Evolutionary conservation across 768 basidiomycete genomes (phyloP), one percentile per base, ranked within the genome.

Genomic region (Rhodotorula kratochvilovae): DNA sequence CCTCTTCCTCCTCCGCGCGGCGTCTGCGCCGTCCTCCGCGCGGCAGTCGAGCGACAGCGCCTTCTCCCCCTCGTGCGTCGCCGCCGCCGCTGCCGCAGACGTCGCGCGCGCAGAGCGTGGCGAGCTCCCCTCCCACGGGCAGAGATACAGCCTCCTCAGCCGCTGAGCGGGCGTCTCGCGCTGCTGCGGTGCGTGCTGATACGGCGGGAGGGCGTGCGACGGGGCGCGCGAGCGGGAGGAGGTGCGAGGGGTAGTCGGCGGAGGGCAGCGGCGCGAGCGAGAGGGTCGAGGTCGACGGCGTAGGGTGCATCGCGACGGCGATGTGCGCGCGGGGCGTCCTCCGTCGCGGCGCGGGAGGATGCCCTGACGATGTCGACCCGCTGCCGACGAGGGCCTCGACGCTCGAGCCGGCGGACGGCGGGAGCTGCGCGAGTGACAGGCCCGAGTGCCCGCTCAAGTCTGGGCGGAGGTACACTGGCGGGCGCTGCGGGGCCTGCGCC

Each of bases 101-200:
- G n/a, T n/a, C n/a, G 13, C 21, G 21, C 39, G 50, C 33, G 33
- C 33, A 31, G 31, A 50, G 25, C 48, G 48, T 4, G 42, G 39
- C 19, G 33, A 31, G 35, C 36, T 13, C 11, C 11, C 53, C 45
- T 71, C 70, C 70, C 70, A 71, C 0, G 70, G 70, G 45, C 70
- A 71, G 17, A 71, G 66, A 51, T 71, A 71, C 12, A 71, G 64
- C 0, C 70, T 45, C 54, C 66, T 61, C 33, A 66, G 45, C 17
- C 55, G 39, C 23, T 65, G 64, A 1, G 70, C 60, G 3, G 53
- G 43, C 2, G 64, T 71, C 60, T 66, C 42, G 29, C 46, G 6
- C 33, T 7, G 15, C 23, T 17, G 39, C 25, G 36, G 31, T 27
- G 33, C 27, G 31, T 16, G 36, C 5, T 50, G 7, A 12, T 36